Conservation (phyloP, 2,329 filamentous ascomycete species). For the Ceratocystis huliohia region DNA sequence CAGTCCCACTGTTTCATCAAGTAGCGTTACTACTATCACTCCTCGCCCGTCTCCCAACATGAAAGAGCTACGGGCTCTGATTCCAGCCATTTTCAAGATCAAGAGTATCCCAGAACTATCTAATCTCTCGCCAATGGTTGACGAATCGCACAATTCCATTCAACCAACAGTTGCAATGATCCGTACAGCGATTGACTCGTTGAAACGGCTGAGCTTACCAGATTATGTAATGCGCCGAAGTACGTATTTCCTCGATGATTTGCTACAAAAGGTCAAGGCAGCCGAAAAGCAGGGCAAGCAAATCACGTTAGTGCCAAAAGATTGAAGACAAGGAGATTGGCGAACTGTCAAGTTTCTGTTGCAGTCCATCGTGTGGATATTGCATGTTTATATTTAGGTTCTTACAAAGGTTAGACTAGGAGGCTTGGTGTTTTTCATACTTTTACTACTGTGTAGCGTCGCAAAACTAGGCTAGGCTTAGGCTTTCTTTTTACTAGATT, state of each 20-base stretch:
- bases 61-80: conserved; percentile 10
- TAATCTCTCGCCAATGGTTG: not conserved
- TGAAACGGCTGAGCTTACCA: conserved; percentile 1
- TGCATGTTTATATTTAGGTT: not conserved
- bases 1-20: not conserved
- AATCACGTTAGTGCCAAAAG: conserved; percentile 4
- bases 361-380: not conserved
- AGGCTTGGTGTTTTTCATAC: too few species aligned
- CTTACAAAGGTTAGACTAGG: too few species aligned
- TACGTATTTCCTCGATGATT: conserved; percentile 15
- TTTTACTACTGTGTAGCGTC: not conserved
- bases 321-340: not conserved
- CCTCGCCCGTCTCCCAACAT: not conserved
- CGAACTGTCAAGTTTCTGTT: not conserved
- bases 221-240: conserved; percentile 1
- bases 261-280: conserved; percentile 11
- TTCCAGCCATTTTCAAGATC: conserved; percentile 12
- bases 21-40: not conserved
- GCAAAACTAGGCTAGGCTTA: not conserved
- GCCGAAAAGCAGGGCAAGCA: conserved; percentile 12
- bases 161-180: conserved; percentile 14
- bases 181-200: conserved; percentile 12
- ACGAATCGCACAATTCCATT: not conserved
- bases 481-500: not conserved
- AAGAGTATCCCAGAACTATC: not conserved